These are phyloP conservation scores for Ceratobasidium sp. DNA, from an alignment of 1,284 basidiomycete species.

Conservation along the genomic window DNA sequence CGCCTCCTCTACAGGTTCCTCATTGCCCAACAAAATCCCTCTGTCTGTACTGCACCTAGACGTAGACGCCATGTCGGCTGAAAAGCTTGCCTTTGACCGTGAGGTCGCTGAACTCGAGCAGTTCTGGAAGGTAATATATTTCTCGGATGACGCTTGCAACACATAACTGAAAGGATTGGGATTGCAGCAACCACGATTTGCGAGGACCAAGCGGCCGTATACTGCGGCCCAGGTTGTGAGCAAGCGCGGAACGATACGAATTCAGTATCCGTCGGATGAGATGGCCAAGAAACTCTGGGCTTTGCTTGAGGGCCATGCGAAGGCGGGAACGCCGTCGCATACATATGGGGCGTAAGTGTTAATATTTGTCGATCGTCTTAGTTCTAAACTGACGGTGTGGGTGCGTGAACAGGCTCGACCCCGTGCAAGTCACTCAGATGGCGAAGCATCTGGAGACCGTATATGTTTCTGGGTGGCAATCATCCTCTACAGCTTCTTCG, in stretches of 20 bases:
- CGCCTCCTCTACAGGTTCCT: slow-evolving; percentile 5
- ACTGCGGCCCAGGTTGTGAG: slow-evolving; percentile 92
- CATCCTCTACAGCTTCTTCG: slow-evolving; percentile 71
- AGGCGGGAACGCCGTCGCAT: slow-evolving; percentile 81
- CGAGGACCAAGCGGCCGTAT: slow-evolving; percentile 87
- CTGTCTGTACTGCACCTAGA: slow-evolving; percentile 15
- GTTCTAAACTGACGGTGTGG: neutral
- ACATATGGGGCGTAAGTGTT: slow-evolving; percentile 95
- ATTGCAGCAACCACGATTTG: slow-evolving; percentile 83
- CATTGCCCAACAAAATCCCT: neutral
- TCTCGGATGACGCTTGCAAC: neutral
- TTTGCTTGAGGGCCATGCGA: slow-evolving; percentile 73
- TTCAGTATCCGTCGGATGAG: slow-evolving; percentile 87
- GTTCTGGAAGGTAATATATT: slow-evolving; percentile 85
- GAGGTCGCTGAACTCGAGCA: slow-evolving; percentile 88
- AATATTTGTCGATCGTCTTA: neutral
- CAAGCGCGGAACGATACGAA: slow-evolving; percentile 89
- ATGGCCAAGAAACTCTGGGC: slow-evolving; percentile 90
- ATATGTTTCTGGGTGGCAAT: slow-evolving; percentile 72
- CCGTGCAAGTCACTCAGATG: slow-evolving; percentile 86
- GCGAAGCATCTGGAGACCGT: slow-evolving; percentile 71
- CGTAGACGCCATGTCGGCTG: slow-evolving; percentile 47
- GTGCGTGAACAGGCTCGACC: slow-evolving; percentile 79
- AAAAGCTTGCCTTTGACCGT: slow-evolving; percentile 69
- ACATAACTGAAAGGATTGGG: neutral